Percentiles rank a stretch among this genome's conserved stretches.
Conservation (phyloP, 192 early-diverging fungal species). For the Funneliformis mosseae region DNA sequence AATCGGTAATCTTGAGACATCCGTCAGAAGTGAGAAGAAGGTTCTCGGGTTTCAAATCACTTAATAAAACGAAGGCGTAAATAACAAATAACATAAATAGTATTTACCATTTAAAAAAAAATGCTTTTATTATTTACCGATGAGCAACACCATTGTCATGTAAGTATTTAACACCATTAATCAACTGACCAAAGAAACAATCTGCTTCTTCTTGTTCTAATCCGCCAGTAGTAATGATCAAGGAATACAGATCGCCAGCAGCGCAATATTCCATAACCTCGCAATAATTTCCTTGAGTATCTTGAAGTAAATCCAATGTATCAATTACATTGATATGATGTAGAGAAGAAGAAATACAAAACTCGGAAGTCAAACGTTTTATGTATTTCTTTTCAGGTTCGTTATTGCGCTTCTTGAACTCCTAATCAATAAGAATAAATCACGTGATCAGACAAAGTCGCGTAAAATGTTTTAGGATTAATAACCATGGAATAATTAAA, state of each 20-base stretch:
- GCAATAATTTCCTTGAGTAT: constrained; percentile 64
- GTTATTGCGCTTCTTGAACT: constrained; percentile 75
- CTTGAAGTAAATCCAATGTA: constrained; percentile 73
- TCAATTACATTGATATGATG: constrained; percentile 78
- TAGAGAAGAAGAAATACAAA: constrained; percentile 80
- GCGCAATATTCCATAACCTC: constrained; percentile 86
- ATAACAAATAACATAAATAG: background rate
- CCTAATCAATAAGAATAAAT: constrained; percentile 53
- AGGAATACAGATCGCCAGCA: constrained; percentile 76
- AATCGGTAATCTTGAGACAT: constrained; percentile 84
- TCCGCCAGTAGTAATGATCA: constrained; percentile 64
- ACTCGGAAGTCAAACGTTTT: constrained; percentile 66
- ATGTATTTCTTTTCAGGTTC: constrained; percentile 57
- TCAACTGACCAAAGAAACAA: constrained; percentile 78
- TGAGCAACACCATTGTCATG: constrained; percentile 82
- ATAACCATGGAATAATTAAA: background rate
- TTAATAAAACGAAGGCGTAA: constrained; percentile 4
- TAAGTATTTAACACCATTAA: constrained; percentile 75
- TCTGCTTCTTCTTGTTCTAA: constrained; percentile 53
- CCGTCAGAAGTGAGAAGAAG: constrained; percentile 65
- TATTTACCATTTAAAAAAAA: background rate
- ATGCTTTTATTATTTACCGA: constrained; percentile 43
- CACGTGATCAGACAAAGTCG: background rate
- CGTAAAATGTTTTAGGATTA: background rate
- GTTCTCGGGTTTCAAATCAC: constrained; percentile 90